Evolutionary conservation across 2,329 filamentous ascomycete genomes (phyloP).

Genomic region (Microcera coccophila): DNA sequence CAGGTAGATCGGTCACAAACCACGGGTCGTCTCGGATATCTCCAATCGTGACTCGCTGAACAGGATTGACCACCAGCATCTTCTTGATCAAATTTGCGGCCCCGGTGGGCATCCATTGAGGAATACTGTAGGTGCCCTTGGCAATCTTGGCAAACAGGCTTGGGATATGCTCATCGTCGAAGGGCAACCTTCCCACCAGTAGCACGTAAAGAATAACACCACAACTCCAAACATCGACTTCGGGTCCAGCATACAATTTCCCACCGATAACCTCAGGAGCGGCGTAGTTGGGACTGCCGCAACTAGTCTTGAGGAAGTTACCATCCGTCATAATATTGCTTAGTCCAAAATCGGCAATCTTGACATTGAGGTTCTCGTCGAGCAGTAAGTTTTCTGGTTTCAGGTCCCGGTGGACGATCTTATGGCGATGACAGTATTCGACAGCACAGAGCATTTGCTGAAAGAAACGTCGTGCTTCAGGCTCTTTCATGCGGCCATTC

Average conservation of each 20-base stretch:
- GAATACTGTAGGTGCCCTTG: conserved; percentile 87
- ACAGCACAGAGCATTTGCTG: conserved; percentile 99
- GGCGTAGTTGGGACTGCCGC: conserved; percentile 96
- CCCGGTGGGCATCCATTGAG: conserved; percentile 82
- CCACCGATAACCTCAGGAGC: conserved; percentile 97
- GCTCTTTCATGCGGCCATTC: conserved; percentile 85
- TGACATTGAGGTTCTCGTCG: conserved; percentile 94
- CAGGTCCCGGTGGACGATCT: conserved; percentile 95
- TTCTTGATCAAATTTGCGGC: conserved; percentile 79
- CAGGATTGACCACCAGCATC: conserved; percentile 93
- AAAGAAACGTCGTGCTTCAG: conserved; percentile 94
- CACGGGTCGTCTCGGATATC: conserved; percentile 92
- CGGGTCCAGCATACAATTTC: conserved; percentile 93
- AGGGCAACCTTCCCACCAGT: conserved; percentile 78
- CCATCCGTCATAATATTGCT: conserved; percentile 99
- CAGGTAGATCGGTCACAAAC: conserved; percentile 83
- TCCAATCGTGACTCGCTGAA: conserved; percentile 87
- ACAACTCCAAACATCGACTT: conserved; percentile 98
- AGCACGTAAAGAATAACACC: conserved; percentile 87
- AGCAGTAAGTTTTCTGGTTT: conserved; percentile 96
- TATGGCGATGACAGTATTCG: conserved; percentile 97
- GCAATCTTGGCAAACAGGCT: conserved; percentile 97
- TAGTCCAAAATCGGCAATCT: conserved; percentile 97
- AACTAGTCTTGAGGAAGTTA: conserved; percentile 98
- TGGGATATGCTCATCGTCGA: conserved; percentile 98